Percentiles rank a stretch among this genome's conserved stretches.
Conservation (phyloP, 164 flowering plant genomes). For the Stephania cephalantha region DNA sequence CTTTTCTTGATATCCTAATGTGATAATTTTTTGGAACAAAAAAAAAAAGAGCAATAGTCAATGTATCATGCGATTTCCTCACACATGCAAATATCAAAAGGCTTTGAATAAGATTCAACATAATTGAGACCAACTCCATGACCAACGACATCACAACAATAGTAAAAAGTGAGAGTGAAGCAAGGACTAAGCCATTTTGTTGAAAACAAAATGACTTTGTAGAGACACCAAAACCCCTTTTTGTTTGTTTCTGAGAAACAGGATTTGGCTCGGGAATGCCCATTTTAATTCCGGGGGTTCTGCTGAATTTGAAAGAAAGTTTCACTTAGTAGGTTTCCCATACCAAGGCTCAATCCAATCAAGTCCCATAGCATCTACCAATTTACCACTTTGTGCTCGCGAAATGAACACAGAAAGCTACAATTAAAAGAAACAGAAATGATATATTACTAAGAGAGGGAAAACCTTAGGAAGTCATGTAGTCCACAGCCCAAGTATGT, state of each 20-base stretch:
- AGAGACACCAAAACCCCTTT: not conserved
- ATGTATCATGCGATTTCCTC: not conserved
- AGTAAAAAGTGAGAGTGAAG: not conserved
- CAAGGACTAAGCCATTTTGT: not conserved
- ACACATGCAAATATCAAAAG: not conserved
- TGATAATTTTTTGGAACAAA: no score
- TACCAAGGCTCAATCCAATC: no score
- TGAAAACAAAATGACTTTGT: not conserved
- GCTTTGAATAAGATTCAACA: not conserved
- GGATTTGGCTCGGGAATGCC: not conserved
- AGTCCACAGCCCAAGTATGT: slow-evolving; percentile 88
- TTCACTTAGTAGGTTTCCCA: no score
- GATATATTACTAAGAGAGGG: not conserved
- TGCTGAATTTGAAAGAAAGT: no score
- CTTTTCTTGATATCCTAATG: no score
- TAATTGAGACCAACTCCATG: not conserved
- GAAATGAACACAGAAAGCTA: no score
- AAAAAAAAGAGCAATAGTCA: not conserved
- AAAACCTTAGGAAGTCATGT: slow-evolving; percentile 92
- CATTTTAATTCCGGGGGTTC: no score
- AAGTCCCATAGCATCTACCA: no score
- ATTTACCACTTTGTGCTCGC: not conserved
- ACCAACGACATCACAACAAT: not conserved
- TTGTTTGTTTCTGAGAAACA: not conserved
- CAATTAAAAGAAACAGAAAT: not conserved